Conservation (phyloP, 352 stramenopile genomes). For the Halophytophthora batemanensis region DNA sequence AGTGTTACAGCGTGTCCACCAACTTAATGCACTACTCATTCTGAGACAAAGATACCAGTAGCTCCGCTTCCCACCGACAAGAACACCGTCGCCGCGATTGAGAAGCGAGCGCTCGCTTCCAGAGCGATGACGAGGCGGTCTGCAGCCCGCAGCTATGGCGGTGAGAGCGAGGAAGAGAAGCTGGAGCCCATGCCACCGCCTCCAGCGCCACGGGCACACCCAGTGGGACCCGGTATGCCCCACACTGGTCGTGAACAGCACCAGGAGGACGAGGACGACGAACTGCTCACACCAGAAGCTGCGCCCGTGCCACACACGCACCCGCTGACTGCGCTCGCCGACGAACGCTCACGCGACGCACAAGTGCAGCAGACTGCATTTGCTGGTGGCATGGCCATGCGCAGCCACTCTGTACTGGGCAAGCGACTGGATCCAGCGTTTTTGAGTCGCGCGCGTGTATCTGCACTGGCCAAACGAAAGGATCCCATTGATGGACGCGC, state of each 20-base stretch:
- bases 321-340: constrained; percentile 34
- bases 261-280: constrained; percentile 20
- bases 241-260: not conserved
- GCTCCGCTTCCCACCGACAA: no score
- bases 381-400: constrained; percentile 12
- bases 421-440: constrained; percentile 59
- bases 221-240: constrained; percentile 9
- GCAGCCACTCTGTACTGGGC: constrained; percentile 9
- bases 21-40: no score
- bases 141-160: constrained; percentile 11
- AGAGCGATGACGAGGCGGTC: not conserved
- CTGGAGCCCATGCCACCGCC: constrained; percentile 54
- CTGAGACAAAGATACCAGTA: no score
- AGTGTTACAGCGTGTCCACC: no score
- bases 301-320: constrained; percentile 53
- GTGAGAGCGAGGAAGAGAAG: constrained; percentile 29
- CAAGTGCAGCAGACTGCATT: constrained; percentile 14
- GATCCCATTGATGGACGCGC: constrained; percentile 10
- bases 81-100: no score
- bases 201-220: constrained; percentile 34
- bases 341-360: constrained; percentile 22
- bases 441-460: constrained; percentile 39
- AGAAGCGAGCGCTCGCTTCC: not conserved
- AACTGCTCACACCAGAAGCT: constrained; percentile 26
- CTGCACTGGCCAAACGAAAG: constrained; percentile 27